phyloP scores from a whole-genome alignment of 352 stramenopile species.

The Phytophthora multivora region DNA sequence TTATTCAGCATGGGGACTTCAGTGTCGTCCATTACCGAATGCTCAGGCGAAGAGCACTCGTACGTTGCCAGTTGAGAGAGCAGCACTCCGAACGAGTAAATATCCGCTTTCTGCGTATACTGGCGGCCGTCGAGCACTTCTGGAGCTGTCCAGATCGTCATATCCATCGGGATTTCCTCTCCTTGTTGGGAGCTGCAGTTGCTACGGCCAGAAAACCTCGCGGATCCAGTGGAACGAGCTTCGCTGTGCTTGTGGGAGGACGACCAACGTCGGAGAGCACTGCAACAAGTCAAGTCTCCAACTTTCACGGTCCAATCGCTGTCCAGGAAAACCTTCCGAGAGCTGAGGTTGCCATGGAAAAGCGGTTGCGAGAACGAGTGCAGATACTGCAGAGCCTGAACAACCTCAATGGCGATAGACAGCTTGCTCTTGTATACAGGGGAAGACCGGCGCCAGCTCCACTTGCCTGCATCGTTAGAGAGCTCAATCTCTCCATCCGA shows the following conservation, averaged over 20 bases:
- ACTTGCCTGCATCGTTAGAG: slow-evolving; percentile 1
- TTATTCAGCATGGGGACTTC: slow-evolving; percentile 49
- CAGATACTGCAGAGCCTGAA: slow-evolving; percentile 47
- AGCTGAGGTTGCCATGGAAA: slow-evolving; percentile 53
- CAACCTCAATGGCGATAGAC: slow-evolving; percentile 45
- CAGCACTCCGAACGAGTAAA: slow-evolving; percentile 53
- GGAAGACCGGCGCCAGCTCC: slow-evolving; percentile 37
- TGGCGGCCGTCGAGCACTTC: slow-evolving; percentile 51
- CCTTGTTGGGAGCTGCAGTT: slow-evolving; percentile 20
- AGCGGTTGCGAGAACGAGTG: slow-evolving; percentile 46
- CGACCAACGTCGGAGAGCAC: slow-evolving; percentile 44
- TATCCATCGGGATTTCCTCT: slow-evolving; percentile 47
- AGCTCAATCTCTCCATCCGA: slow-evolving; percentile 1
- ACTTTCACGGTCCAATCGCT: slow-evolving; percentile 47
- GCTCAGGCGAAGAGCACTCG: slow-evolving; percentile 40
- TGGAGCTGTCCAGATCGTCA: slow-evolving; percentile 52
- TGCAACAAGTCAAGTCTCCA: slow-evolving; percentile 49
- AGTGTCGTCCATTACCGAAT: slow-evolving; percentile 45
- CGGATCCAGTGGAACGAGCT: not conserved
- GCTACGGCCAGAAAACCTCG: slow-evolving; percentile 16
- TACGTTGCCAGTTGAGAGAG: slow-evolving; percentile 45
- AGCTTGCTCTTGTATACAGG: slow-evolving; percentile 42
- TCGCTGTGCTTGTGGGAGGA: slow-evolving; percentile 30
- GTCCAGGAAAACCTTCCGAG: slow-evolving; percentile 48
- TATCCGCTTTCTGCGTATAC: slow-evolving; percentile 51